Base-by-base conservation (phyloP, 768 basidiomycete species). In the Amanita thiersii region DNA sequence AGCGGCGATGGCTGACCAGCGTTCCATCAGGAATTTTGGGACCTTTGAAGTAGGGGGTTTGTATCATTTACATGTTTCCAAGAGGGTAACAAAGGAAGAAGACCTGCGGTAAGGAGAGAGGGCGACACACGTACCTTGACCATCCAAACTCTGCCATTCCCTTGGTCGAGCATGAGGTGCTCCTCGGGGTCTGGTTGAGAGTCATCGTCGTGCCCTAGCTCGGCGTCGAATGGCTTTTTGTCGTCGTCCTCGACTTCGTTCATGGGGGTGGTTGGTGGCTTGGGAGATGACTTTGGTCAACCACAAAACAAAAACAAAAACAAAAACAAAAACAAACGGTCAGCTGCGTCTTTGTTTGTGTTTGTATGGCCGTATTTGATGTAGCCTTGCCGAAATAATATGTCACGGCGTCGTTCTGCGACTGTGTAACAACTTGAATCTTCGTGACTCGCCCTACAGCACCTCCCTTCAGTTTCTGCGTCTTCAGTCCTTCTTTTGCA, bases 21-120 rank as follows among this genome's bases (percentile, higher is more conserved):
- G 73, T 49, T 89, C 82, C 69, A 92, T 76, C 40, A 96, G 66
- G 56, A 84, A 85, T 55, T 83, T 83, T 0, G 91, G 92, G 32
- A 94, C 79, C 87, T 90, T 62, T n/a, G n/a, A n/a, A n/a, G n/a
- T n/a, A n/a, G 28, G 44, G 30, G 37, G 15, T 19, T 37, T 23
- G 38, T 34, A 31, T 36, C 17, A n/a, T 25, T 21, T 39, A 39
- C 37, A 20, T 37, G 20, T 15, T 38, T 30, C 25, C 24, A 18
- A 17, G 15, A 21, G 32, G 25, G 3, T 19, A 21, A 18, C 8
- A n/a, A 19, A 43, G 21, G 25, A 11, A 31, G 14, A 26, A 32
- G 32, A 50, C 39, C 43, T n/a, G 34, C n/a, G n/a, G n/a, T n/a
- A n/a, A n/a, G 3, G 6, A 7, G 28, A 10, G 14, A 30, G 29